These are phyloP conservation scores for Pyrenochaeta sp. DNA, from an alignment of 2,329 filamentous ascomycete genomes.

Conservation along the genomic window DNA sequence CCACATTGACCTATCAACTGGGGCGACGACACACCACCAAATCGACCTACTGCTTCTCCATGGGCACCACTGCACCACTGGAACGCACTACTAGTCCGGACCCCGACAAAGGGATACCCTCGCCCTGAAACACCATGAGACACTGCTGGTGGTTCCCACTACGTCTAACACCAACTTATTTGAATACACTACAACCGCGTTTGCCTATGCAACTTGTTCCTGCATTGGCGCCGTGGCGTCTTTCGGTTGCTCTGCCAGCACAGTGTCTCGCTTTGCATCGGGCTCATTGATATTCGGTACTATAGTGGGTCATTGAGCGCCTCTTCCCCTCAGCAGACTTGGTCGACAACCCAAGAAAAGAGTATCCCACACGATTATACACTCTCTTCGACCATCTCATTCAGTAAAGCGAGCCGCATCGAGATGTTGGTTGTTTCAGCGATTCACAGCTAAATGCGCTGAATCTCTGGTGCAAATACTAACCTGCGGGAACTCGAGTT, in stretches of 20 bases:
- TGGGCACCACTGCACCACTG: no score
- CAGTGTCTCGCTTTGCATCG: background rate
- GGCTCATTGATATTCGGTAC: background rate
- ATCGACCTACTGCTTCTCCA: background rate
- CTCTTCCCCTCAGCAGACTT: background rate
- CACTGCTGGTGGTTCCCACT: background rate
- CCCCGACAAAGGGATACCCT: background rate
- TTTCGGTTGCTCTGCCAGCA: background rate
- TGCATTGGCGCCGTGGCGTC: constrained; percentile 7
- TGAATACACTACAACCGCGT: background rate
- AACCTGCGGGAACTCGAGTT: no score
- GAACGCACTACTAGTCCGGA: background rate
- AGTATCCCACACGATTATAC: no score
- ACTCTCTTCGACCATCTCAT: no score
- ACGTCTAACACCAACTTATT: background rate
- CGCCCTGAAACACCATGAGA: background rate
- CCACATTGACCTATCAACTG: background rate
- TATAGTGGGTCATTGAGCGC: background rate
- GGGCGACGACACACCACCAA: background rate
- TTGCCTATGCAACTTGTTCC: constrained; percentile 9
- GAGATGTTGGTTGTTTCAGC: no score
- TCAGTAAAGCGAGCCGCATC: no score
- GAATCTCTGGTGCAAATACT: no score
- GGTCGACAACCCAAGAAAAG: background rate
- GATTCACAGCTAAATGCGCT: no score